Base-by-base conservation (phyloP, 2,329 filamentous ascomycete species). In the Sarocladium kiliense region DNA sequence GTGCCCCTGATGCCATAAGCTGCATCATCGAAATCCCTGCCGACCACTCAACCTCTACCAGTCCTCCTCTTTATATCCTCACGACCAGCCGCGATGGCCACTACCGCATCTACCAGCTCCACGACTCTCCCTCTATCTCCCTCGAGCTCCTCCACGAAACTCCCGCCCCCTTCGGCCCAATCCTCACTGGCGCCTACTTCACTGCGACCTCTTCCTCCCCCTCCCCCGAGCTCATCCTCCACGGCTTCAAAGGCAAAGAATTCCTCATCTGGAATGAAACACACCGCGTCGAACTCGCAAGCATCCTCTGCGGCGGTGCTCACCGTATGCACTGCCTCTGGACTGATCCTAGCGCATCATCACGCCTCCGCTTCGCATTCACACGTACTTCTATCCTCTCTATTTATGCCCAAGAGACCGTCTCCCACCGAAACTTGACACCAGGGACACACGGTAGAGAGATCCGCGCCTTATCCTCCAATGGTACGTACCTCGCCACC, bases 201-300 rank as follows among this genome's bases (percentile, higher is more conserved):
- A 62, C 68, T 42, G 53, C 57, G 23, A 63, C 64, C 36, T 56
- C 62, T 1, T 68, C 32, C 6, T n/a, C 68, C 0, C 2, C 32
- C 16, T 21, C 47, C 3, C 68, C 74, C 1, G 77, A 88, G 47
- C 73, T 96, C 1, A 74, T 91, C 26, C 73, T 96, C 12, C 89
- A 86, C 66, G 93, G 93, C 2, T 97, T 97, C 71, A 84, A 82
- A 55, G 85, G 88, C 65, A 90, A 85, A 58, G 77, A 84, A 47
- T 95, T 97, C 65, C 76, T 96, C 12, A 79, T 93, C 10, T 94
- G 89, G 82, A 89, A 96, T 66, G 85, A 89, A 65, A 85, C 82
- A 0, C 75, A 74, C 1, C 84, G 89, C 57, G 79, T 83, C 55
- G 87, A 93, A 63, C 69, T 93, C 16, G 81, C 87, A 55, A 78